Evolutionary conservation across 306 rosid genomes (phyloP).

Genomic region (Rubus idaeus): DNA sequence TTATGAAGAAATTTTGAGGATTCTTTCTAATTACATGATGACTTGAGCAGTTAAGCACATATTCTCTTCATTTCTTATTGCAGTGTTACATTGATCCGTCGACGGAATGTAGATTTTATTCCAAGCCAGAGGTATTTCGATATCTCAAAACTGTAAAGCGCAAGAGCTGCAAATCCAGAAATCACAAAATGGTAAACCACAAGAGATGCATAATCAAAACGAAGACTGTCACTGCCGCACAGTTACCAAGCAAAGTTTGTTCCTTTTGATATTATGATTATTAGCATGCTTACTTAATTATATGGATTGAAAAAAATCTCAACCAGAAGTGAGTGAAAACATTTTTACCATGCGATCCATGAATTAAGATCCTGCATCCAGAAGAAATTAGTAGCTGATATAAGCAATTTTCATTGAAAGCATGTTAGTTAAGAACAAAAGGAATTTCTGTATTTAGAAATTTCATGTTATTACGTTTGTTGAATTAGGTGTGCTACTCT

Average conservation of each 20-base stretch:
- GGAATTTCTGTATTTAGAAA: too few relatives aligned
- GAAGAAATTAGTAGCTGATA: background rate
- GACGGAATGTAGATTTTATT: constrained; percentile 61
- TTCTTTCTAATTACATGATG: constrained; percentile 15
- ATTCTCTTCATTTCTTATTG: constrained; percentile 31
- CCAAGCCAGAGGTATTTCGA: constrained; percentile 80
- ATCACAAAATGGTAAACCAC: constrained; percentile 45
- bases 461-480: constrained; percentile 20
- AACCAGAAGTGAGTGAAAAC: background rate
- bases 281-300: background rate
- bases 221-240: constrained; percentile 26
- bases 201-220: constrained; percentile 32
- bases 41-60: constrained; percentile 2
- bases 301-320: constrained; percentile 4
- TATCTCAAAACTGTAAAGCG: constrained; percentile 53
- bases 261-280: constrained; percentile 19
- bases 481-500: constrained; percentile 28
- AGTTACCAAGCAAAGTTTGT: constrained; percentile 52
- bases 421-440: background rate
- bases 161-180: constrained; percentile 33
- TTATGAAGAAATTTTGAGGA: constrained; percentile 14
- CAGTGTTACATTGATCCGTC: constrained; percentile 78
- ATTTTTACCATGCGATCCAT: background rate
- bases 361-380: background rate
- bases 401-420: background rate